These are phyloP conservation scores for Tolypocladium paradoxum DNA, from an alignment of 2,329 filamentous ascomycete species.

Conservation along the genomic window DNA sequence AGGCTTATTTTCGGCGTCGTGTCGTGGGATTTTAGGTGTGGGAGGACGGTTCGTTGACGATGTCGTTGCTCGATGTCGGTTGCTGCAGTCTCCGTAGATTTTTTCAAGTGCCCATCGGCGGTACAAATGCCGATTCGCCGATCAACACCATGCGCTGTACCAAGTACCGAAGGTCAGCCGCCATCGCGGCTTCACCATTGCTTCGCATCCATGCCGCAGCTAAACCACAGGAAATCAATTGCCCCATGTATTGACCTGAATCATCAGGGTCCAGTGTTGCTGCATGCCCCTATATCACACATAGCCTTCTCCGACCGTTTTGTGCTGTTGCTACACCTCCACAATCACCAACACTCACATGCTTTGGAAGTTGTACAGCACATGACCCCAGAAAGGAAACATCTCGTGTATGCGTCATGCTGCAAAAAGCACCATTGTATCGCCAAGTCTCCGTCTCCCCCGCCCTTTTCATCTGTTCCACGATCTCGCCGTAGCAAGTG, in stretches of 20 bases:
- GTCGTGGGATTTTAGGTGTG: not conserved
- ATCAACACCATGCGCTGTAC: not conserved
- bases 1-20: not conserved
- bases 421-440: not conserved
- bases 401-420: not conserved
- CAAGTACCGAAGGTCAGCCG: not conserved
- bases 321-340: too few relatives aligned
- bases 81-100: not conserved
- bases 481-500: not conserved
- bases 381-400: not conserved
- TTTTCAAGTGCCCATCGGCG: not conserved
- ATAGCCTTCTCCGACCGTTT: too few relatives aligned
- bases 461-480: not conserved
- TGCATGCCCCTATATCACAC: too few relatives aligned
- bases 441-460: not conserved
- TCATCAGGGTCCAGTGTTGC: not conserved
- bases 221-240: not conserved
- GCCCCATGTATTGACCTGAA: not conserved
- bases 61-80: not conserved
- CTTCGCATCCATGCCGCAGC: not conserved
- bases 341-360: not conserved
- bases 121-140: not conserved
- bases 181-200: not conserved
- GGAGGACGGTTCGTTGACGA: not conserved
- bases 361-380: not conserved